Base-by-base conservation (phyloP, 305 asterid species). In the Rubia peregrina region DNA sequence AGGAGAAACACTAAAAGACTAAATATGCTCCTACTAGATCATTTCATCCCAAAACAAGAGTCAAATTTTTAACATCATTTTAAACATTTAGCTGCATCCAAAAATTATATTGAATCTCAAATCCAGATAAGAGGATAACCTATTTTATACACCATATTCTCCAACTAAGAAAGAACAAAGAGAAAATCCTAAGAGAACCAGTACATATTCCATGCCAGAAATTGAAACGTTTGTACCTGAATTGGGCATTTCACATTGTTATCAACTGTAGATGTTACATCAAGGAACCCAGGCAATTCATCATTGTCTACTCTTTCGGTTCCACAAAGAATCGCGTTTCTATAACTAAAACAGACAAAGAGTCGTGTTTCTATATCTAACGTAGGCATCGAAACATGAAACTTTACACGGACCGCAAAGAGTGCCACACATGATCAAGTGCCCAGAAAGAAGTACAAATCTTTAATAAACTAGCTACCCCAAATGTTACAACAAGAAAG, bases 101-200 rank as follows among this genome's bases (percentile, higher is more conserved):
- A 17, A 14, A 51, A 26, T 24, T 6, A 9, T 4, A 1, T 59
- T 59, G 14, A 24, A 59, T 59, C 64, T n/a, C 40, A 59, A 59
- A 59, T 59, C 40, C 22, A 59, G 64, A 59, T 59, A 22, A 60
- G 40, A 55, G 61, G 61, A 55, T 55, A 17, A 55, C 30, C 10
- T 17, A 55, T 55, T 55, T 19, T 48, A 48, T 14, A 0, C 61
- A 19, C 61, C 12, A 55, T n/a, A n/a, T 55, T 26, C 65, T 60
- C 40, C 42, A 60, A 26, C 40, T 30, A 13, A 13, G 13, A 12
- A 60, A 60, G n/a, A 24, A 60, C 40, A 26, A 60, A 26, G 46
- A 62, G 67, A 62, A 38, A 7, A 61, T 30, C 42, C 65, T 12
- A 61, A 61, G 65, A 61, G 21, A 61, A 61, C 43, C 43, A 12